These are phyloP conservation scores for Zangia roseola DNA, from an alignment of 768 basidiomycete species.

Conservation along the genomic window DNA sequence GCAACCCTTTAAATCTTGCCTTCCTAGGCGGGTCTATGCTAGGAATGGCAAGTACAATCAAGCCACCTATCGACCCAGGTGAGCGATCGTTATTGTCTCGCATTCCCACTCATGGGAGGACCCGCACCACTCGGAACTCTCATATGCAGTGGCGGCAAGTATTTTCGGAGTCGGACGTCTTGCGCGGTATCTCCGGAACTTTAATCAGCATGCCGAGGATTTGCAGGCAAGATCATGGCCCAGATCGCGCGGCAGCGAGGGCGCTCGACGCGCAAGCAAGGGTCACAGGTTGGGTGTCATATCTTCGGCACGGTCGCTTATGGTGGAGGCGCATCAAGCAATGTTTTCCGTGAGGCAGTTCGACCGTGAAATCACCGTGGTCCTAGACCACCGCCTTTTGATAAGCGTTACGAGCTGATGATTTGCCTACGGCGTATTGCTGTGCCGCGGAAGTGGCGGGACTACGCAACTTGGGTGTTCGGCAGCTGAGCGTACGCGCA, in stretches of 20 bases:
- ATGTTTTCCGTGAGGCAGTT: slow-evolving; percentile 26
- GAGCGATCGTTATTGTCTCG: slow-evolving; percentile 17
- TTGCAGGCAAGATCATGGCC: slow-evolving; percentile 2
- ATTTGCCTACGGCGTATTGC: slow-evolving; percentile 4
- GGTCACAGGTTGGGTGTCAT: background rate
- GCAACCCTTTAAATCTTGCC: background rate
- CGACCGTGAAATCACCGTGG: slow-evolving; percentile 36
- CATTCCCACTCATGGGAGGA: slow-evolving; percentile 12
- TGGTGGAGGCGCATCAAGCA: slow-evolving; percentile 30
- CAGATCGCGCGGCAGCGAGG: background rate
- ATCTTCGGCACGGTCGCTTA: slow-evolving; percentile 15
- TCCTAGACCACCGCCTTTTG: slow-evolving; percentile 37
- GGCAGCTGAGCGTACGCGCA: slow-evolving; percentile 35
- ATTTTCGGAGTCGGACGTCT: background rate
- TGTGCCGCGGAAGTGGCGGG: slow-evolving; percentile 15
- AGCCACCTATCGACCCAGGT: slow-evolving; percentile 18
- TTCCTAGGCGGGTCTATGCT: slow-evolving; percentile 5
- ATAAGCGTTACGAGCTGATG: slow-evolving; percentile 5
- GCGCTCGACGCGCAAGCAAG: background rate
- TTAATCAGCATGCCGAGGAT: slow-evolving; percentile 11
- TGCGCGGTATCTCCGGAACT: background rate
- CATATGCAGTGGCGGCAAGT: slow-evolving; percentile 1
- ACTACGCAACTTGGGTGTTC: slow-evolving; percentile 30
- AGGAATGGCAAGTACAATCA: slow-evolving; percentile 12
- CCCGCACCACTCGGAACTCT: background rate